Evolutionary conservation across 2,329 filamentous ascomycete genomes (phyloP), one percentile per base, ranked within the genome.

Genomic region (Gremmenia infestans): DNA sequence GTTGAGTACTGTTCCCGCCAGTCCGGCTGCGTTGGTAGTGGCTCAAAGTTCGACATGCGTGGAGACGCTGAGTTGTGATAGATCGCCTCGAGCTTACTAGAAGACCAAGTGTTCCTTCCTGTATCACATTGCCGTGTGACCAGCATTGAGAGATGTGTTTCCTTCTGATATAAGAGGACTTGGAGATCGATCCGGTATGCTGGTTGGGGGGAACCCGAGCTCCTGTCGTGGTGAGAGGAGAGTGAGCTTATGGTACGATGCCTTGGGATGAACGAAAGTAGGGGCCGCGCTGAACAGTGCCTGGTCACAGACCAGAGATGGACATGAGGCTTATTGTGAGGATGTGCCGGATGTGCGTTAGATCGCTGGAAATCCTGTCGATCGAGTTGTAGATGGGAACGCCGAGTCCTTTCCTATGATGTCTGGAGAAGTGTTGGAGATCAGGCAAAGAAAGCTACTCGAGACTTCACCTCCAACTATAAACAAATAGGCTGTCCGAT

Each of bases 1-100:
- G 64, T 51, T 40, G 67, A 63, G 57, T 70, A 71, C 59, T 69
- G 68, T 65, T 70, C 68, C 61, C 67, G 68, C 69, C 69, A 71
- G 62, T 70, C 68, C 61, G 66, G 65, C 66, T 70, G 69, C 60
- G 67, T 61, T 50, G 65, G 48, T 53, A 70, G 59, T 60, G 65
- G 60, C 28, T 70, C 69, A 59, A 70, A 68, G 65, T 70, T 71
- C 67, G 69, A 70, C 69, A 71, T 71, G 61, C 69, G 69, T 65
- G 68, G 65, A 65, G 68, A 69, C 54, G 63, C 62, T 49, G 65
- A 57, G 60, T 66, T 67, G n/a, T 63, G 60, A 54, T 68, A 67
- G 55, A 67, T 62, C 52, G 63, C 65, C 56, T 68, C 67, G 56
- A 71, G 66, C 65, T 71, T 71, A 55, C 64, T 69, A 63, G 67